Base-by-base conservation (phyloP, 345 rosid genomes). In the Geranium brycei region DNA sequence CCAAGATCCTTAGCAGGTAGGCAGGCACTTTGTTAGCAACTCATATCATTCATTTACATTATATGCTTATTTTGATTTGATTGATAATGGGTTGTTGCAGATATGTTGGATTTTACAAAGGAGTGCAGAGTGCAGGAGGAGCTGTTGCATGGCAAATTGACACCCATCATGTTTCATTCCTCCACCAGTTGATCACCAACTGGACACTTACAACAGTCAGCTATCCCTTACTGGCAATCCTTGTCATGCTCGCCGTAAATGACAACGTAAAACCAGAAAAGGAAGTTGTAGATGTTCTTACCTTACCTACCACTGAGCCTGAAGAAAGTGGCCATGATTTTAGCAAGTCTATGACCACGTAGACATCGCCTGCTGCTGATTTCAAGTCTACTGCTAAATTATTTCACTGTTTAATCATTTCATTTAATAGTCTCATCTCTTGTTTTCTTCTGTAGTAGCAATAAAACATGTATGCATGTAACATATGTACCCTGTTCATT, bases 61-160 rank as follows among this genome's bases (percentile, higher is more conserved):
- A 23, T 2, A 23, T 23, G 1, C 28, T 0, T 23, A 23, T 23
- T 23, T 23, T 23, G 28, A 23, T 23, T 23, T 23, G 28, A 2
- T 23, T 23, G 28, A 23, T 23, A 23, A 23, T 23, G 1, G 28
- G 28, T 23, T 23, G 28, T 23, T 1, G 28, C 80, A 86, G 98
- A 57, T 89, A 89, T 31, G 85, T 81, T 58, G 98, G 98, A 17
- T 92, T 89, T 68, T 89, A 92, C 65, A 92, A 92, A 69, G 95
- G 98, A 58, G 87, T 92, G 69, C 98, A 92, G 56, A 92, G 97
- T 55, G 98, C 97, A 40, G 97, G 98, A 47, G 96, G 85, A 16
- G 98, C 95, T 1, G 83, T 89, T 12, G 98, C 98, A 15, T 92
- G 98, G 98, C 98, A 92, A 77, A 72, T 92, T 5, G 98, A 92